Evolutionary conservation across 2,329 filamentous ascomycete genomes (phyloP), one percentile per base, ranked within the genome.

Genomic region (Beauveria varroae): DNA sequence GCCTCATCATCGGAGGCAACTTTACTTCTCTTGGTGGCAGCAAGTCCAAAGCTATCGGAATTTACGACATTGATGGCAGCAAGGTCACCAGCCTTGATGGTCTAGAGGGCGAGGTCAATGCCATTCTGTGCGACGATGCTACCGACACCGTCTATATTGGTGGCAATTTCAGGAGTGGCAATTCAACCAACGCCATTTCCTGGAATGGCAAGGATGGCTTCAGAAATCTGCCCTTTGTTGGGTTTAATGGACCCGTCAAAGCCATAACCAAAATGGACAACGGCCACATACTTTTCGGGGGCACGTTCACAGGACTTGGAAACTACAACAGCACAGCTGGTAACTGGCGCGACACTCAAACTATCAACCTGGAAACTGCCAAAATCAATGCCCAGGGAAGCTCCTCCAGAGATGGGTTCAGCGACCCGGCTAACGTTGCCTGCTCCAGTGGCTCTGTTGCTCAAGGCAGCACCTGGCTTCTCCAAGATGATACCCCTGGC

Each of bases 161-260:
- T 62, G 95, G 95, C 30, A 88, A 86, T 64, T 97, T 99, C 72
- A 86, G 83, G 61, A 87, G 86, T 47, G 82, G 79, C 43, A 91
- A 95, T 70, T 95, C 92, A 7, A 91, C 88, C 28, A 98, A 99
- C 72, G 96, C 93, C 6, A 88, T 97, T 67, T 84, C 89, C 14
- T 98, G 91, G 91, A 79, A 82, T 26, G 79, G 79, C 28, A 82
- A 78, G 10, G 77, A 85, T 34, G 86, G 84, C 54, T 97, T 90
- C 88, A 83, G 83, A 22, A 89, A 91, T 68, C 77, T 99, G 61
- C 89, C 93, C 2, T 99, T 99, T 77, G 86, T 87, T 46, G 96
- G 96, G 24, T 96, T 99, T 76, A 98, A 98, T 74, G 93, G 93
- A 28, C 91, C 91, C 2, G 92, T 99, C 57, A 85, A 85, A 64